Evolutionary conservation across 768 basidiomycete genomes (phyloP), one percentile per base, ranked within the genome.

Genomic region (Lentinula guzmanii): DNA sequence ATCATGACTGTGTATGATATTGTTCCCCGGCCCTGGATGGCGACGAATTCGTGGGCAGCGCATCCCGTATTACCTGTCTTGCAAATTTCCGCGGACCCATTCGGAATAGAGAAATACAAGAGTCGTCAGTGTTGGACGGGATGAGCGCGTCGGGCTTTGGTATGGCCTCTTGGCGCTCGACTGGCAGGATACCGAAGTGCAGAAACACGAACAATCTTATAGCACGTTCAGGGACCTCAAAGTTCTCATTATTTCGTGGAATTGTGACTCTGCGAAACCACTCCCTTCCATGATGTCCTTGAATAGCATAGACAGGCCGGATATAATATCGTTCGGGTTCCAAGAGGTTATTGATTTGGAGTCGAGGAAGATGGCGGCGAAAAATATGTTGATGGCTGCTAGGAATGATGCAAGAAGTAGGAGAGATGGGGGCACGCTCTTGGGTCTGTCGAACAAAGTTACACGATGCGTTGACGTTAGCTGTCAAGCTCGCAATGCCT

Each of bases 341-440:
- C 96, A 99, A 72, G 96, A 98, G 74, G 83, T 98, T 42, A 93
- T 99, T 63, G 94, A 97, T 70, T 83, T 99, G n/a, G 95, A 97
- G 66, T 87, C 85, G 65, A 86, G 93, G 63, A 93, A 87, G 75
- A 87, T 98, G 79, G 87, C 90, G 1, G 96, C 96, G 67, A 95
- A 97, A 75, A 93, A 89, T n/a, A 86, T 98, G 31, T 69, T 99
- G 0, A 79, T 96, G 5, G 89, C 89, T 5, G 90, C 89, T 5
- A 79, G 80, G 15, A 83, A 86, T 65, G 91, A 87, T 74, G 87
- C 87, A 69, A n/a, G 76, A 79, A 31, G n/a, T 4, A 58, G 35
- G 21, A 31, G 45, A 33, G 48, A 58, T 3, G 45, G 33, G 41
- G 58, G 48, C 5, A 58, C 58, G n/a, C 46, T 64, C 5, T 48